Base-by-base conservation (phyloP, 805 yeast genomes). In the Osmozyma mogii region DNA sequence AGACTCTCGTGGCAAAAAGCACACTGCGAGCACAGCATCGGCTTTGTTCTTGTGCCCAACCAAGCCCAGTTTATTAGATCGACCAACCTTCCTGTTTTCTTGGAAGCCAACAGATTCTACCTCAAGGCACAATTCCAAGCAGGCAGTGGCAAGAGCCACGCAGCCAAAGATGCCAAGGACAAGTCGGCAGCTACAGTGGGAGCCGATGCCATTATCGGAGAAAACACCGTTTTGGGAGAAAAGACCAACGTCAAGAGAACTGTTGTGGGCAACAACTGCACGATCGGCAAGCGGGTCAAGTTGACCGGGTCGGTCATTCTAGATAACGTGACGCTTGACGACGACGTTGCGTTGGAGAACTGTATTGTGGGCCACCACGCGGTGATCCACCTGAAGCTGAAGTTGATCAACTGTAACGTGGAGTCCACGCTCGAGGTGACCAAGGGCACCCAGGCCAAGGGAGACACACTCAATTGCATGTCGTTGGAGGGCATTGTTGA, bases 1-100 rank as follows among this genome's bases (percentile, higher is more conserved):
- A 73, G 97, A 54, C 73, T 94, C 39, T 79, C 95, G 2, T 92
- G 98, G 98, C 72, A 71, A 44, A 95, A 87, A 50, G 65, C 80
- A 0, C 44, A 48, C 5, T 49, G 55, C 7, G 65, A 65, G 38
- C 84, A 77, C 32, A 70, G 78, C 1, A 70, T 92, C 11, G 81
- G 81, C 4, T 62, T 89, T 43, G 70, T 80, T 38, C 68, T 78
- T 15, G 51, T 88, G 16, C 95, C 96, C 3, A 62, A 69, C 17
- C 72, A 76, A 35, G 73, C 81, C 9, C 61, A 70, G 3, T 88
- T 88, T 47, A 68, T 84, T 36, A 72, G 97, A 42, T 69, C 82
- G 28, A 87, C 85, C 50, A 84, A 78, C 49, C 61, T 84, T 27
- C 70, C 83, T 2, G 83, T 89, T 2, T 87, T 78, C 53, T 72